Evolutionary conservation across 441 rosid species (phyloP), one percentile per base, ranked within the genome.

Genomic region (Cnidoscolus chayamansa): DNA sequence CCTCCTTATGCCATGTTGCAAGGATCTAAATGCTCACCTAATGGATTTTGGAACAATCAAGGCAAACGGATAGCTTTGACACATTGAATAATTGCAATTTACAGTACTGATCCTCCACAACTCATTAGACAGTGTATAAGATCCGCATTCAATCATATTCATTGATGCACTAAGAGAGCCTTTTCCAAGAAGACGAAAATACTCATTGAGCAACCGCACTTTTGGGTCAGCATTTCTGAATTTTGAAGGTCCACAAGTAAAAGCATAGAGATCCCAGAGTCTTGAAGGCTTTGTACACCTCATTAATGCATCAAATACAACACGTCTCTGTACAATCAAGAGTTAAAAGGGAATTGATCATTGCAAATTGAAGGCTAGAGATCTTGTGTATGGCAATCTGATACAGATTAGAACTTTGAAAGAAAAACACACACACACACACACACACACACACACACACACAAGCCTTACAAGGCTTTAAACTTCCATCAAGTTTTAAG

Each of bases 41-140:
- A 91, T 86, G 74, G 81, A 82, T 87, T 84, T 89, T 82, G 99
- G 98, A 88, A 89, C 78, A 86, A 96, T 76, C 86, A 96, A 79
- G 45, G 98, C 96, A 88, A 87, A 93, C 9, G 99, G 99, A 82
- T 96, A 96, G 74, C 80, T 96, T 77, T 82, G 92, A 77, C 92
- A 90, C 88, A 93, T 76, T 53, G 83, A 62, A 76, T 96, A 96
- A 77, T 77, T 83, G 73, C 85, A 76, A 82, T 96, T 96, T 74
- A 87, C 72, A 65, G 81, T 74, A 81, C 90, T 89, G 77, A 96
- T 90, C 85, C 98, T 93, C 98, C 97, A 96, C 72, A 85, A 76
- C 60, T 89, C 92, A 86, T 89, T 93, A 74, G 91, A 92, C 74
- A 84, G 31, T 72, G 87, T 63, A 81, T 86, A 96, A 13, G 97